Evolutionary conservation across 306 rosid species (phyloP), one percentile per base, ranked within the genome.

Genomic region (Abrus precatorius): DNA sequence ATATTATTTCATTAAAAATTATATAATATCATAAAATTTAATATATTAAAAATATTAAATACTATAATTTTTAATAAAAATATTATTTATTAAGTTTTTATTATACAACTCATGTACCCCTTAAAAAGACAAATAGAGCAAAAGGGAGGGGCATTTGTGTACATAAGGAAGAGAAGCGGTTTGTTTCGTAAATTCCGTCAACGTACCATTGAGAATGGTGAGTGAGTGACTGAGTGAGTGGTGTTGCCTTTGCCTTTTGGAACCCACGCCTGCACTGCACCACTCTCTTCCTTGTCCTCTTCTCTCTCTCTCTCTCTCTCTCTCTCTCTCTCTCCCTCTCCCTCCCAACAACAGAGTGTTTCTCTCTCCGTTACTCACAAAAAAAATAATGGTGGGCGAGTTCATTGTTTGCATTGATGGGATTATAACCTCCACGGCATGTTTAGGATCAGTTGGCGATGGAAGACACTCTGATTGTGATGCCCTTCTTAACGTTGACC

Each of bases 401-500:
- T 76, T 76, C 64, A 63, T 76, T 49, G 63, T 76, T 1, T 76
- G 80, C 80, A 63, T 76, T 49, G 80, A 76, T 36, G 73, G 28
- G 40, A 63, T 76, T 34, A 63, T 76, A 63, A 63, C 80, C 29
- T 62, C 80, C 80, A 62, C 72, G 1, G 28, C 73, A 40, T 63
- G 72, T 63, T 76, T 76, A 8, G 53, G 52, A 48, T 7, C 80
- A 33, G 12, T 56, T 2, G 40, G 40, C 40, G 14, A 56, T 74
- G 69, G 43, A 12, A 57, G n/a, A 41, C 41, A 12, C 5, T 57
- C 32, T 75, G 59, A 60, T 75, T 57, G 44, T 75, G 59, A 60
- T 75, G 36, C 1, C 0, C 27, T 61, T 14, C 12, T 61, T 61
- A 45, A 62, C 5, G 77, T 54, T 56, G 49, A 52, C 12, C 34